A percentile compares a stretch with the other conserved stretches of the same genome.
Evolutionary conservation across 1,139 yeast genomes (phyloP).

Genomic region (Candida neerlandica): DNA sequence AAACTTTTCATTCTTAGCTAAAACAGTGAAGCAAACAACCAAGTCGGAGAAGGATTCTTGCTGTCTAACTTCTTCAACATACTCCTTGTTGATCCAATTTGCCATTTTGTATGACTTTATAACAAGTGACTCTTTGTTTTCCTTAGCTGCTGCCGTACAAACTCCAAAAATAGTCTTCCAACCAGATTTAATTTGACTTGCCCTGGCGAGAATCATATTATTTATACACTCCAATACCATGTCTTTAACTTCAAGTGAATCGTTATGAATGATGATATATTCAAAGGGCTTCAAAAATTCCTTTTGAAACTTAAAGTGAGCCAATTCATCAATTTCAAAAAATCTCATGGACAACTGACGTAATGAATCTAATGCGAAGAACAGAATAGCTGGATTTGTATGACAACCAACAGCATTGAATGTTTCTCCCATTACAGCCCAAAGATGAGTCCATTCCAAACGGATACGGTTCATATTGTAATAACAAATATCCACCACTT

Average conservation of each 20-base stretch:
- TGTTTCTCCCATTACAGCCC: constrained; percentile 92
- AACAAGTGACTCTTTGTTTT: constrained; percentile 59
- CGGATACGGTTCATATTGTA: constrained; percentile 96
- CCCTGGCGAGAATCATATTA: constrained; percentile 81
- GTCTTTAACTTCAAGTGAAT: constrained; percentile 73
- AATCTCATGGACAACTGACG: constrained; percentile 92
- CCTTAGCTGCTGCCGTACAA: constrained; percentile 65
- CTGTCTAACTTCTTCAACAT: constrained; percentile 61
- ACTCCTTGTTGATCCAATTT: constrained; percentile 61
- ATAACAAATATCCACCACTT: constrained; percentile 95
- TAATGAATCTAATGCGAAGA: constrained; percentile 91
- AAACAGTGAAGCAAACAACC: constrained; percentile 74
- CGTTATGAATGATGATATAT: constrained; percentile 70
- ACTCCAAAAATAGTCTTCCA: constrained; percentile 91
- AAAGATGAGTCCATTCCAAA: constrained; percentile 94
- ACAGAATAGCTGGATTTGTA: constrained; percentile 71
- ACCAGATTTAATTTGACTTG: constrained; percentile 81
- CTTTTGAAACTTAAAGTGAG: constrained; percentile 94
- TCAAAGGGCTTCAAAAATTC: constrained; percentile 93
- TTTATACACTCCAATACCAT: constrained; percentile 90
- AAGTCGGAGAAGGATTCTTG: constrained; percentile 79
- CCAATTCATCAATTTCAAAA: constrained; percentile 87
- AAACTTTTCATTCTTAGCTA: constrained; percentile 81
- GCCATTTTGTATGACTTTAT: constrained; percentile 64
- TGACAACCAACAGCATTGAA: constrained; percentile 87